These are phyloP conservation scores for Fraxinus velutina DNA, from an alignment of 305 asterid genomes.

Conservation along the genomic window DNA sequence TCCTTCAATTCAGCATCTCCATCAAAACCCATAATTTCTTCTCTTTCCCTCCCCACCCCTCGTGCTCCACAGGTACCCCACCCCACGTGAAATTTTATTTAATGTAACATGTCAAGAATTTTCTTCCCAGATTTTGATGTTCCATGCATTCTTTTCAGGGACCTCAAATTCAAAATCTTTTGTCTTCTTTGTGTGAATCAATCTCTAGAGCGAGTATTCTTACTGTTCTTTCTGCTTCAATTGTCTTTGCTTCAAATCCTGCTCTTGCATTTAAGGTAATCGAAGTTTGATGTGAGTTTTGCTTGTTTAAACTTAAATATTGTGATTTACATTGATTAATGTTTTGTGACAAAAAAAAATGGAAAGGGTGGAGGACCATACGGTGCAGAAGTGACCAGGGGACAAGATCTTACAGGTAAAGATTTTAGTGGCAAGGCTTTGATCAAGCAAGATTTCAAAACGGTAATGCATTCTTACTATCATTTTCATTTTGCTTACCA, in stretches of 20 bases:
- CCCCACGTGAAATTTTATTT: not conserved
- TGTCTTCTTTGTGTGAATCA: slow-evolving; percentile 37
- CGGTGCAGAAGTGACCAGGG: slow-evolving; percentile 86
- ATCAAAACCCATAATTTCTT: slow-evolving; percentile 22
- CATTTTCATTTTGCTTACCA: not conserved
- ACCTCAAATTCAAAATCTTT: slow-evolving; percentile 22
- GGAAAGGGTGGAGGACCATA: slow-evolving; percentile 92
- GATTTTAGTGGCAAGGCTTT: slow-evolving; percentile 84
- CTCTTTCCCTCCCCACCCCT: slow-evolving; percentile 15
- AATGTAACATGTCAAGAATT: not conserved
- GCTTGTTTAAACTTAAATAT: not conserved
- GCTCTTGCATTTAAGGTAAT: slow-evolving; percentile 87
- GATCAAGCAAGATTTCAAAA: slow-evolving; percentile 88
- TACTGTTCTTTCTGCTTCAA: slow-evolving; percentile 63
- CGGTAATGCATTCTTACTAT: slow-evolving; percentile 36
- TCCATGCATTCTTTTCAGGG: slow-evolving; percentile 26
- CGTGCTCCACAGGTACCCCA: slow-evolving; percentile 34
- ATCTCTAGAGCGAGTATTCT: slow-evolving; percentile 55
- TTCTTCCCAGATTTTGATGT: not conserved
- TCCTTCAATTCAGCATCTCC: slow-evolving; percentile 22
- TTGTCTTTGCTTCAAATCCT: slow-evolving; percentile 66
- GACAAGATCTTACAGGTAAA: slow-evolving; percentile 82
- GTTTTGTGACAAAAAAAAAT: slow-evolving; percentile 4
- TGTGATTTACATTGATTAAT: slow-evolving; percentile 15
- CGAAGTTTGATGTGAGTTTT: not conserved